These are phyloP conservation scores for Globisporangium alternatum DNA, from an alignment of 352 stramenopile genomes.

Conservation along the genomic window DNA sequence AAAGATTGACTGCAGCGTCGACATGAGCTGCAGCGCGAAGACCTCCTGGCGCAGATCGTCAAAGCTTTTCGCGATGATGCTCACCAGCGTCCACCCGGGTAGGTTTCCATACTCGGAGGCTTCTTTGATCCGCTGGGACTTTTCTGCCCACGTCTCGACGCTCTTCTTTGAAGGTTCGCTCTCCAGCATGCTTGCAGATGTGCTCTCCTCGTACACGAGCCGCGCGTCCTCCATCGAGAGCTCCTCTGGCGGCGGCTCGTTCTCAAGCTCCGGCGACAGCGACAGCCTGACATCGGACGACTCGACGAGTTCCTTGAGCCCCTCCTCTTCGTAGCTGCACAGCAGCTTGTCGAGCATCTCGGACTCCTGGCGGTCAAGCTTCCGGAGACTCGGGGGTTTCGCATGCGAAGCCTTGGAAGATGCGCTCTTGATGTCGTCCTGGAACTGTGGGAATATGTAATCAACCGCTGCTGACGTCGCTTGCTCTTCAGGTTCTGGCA, in stretches of 20 bases:
- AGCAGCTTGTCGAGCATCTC: constrained; percentile 30
- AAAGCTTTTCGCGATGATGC: constrained; percentile 41
- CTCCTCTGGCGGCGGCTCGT: constrained; percentile 19
- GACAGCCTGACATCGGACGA: not conserved
- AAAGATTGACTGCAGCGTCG: constrained; percentile 27
- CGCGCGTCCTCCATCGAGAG: constrained; percentile 28
- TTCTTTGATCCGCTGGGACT: constrained; percentile 18
- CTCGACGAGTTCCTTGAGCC: not conserved
- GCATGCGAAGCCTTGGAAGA: not conserved
- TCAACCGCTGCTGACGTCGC: not conserved
- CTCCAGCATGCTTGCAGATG: constrained; percentile 9
- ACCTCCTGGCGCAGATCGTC: constrained; percentile 40
- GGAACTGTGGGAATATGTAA: constrained; percentile 1
- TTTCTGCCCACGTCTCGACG: constrained; percentile 20
- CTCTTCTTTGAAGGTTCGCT: not conserved
- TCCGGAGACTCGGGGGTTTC: constrained; percentile 17
- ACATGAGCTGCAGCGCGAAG: constrained; percentile 38
- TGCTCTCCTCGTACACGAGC: constrained; percentile 30
- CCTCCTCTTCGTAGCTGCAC: constrained; percentile 20
- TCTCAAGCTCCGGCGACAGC: constrained; percentile 4
- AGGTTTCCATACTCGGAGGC: constrained; percentile 22
- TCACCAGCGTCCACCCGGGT: constrained; percentile 31
- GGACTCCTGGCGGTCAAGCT: constrained; percentile 24
- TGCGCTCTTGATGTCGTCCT: constrained; percentile 13
- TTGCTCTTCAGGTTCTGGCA: not conserved